Evolutionary conservation across 805 yeast species (phyloP).

Genomic region (Nakazawaea siamensis): DNA sequence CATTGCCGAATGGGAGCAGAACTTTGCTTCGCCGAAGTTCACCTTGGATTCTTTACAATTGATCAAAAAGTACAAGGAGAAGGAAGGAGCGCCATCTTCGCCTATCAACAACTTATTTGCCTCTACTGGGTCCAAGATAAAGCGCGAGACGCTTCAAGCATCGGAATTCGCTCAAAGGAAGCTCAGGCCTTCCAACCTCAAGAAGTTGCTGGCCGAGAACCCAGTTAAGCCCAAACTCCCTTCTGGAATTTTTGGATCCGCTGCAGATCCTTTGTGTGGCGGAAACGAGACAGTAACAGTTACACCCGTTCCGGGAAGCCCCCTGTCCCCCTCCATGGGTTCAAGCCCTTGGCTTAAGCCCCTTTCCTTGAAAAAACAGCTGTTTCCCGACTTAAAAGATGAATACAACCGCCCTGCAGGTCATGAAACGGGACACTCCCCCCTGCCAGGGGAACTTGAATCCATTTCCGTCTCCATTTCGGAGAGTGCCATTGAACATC

Average conservation of each 20-base stretch:
- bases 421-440: too few species aligned
- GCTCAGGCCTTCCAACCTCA: too few species aligned
- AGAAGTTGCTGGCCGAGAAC: constrained; percentile 25
- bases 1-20: constrained; percentile 29
- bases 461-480: too few species aligned
- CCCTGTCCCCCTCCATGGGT: constrained; percentile 4
- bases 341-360: constrained; percentile 12
- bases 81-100: constrained; percentile 8
- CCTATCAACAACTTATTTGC: constrained; percentile 18
- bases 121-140: constrained; percentile 9
- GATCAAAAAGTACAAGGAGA: constrained; percentile 25
- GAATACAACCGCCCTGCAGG: too few species aligned
- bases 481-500: constrained; percentile 2
- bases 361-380: constrained; percentile 10
- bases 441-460: too few species aligned
- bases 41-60: constrained; percentile 30
- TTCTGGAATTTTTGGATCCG: constrained; percentile 23
- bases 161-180: too few species aligned
- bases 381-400: too few species aligned
- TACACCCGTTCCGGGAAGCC: too few species aligned
- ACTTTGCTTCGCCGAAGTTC: constrained; percentile 24
- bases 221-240: constrained; percentile 25
- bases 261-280: constrained; percentile 13
- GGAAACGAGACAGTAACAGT: too few species aligned
- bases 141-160: constrained; percentile 21